Conservation (phyloP, 2,329 filamentous ascomycete genomes). For the Teratosphaeria viscida region DNA sequence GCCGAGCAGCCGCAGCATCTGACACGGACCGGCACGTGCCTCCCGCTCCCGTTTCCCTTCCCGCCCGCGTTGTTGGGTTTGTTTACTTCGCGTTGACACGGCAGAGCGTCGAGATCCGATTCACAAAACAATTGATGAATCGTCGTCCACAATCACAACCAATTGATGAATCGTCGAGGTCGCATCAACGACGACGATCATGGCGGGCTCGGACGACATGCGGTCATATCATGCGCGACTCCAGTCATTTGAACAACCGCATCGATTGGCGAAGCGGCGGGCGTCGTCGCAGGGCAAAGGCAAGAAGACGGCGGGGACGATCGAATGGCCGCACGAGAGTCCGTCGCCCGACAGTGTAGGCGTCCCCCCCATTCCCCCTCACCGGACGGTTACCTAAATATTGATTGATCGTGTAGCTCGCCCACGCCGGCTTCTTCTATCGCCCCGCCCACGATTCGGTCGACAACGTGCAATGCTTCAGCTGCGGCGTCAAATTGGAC, state of each 20-base stretch:
- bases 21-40: neutral
- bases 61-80: neutral
- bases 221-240: constrained; percentile 63
- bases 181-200: too few relatives aligned
- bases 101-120: neutral
- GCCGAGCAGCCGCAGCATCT: neutral
- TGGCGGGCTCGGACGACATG: constrained; percentile 35
- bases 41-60: neutral
- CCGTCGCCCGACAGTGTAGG: constrained; percentile 56
- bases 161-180: too few relatives aligned
- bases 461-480: constrained; percentile 85
- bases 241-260: constrained; percentile 62
- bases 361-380: neutral
- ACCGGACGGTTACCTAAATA: neutral
- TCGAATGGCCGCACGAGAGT: constrained; percentile 65
- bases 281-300: constrained; percentile 48
- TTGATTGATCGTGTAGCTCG: constrained; percentile 51
- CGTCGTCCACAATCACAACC: too few relatives aligned
- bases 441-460: constrained; percentile 61
- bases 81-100: constrained; percentile 5
- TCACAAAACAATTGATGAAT: too few relatives aligned
- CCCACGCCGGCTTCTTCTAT: constrained; percentile 85
- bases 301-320: constrained; percentile 41
- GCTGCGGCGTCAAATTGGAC: constrained; percentile 73
- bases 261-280: constrained; percentile 57